Evolutionary conservation across 805 yeast species (phyloP).

Genomic region (Ogataea thermomethanolica): DNA sequence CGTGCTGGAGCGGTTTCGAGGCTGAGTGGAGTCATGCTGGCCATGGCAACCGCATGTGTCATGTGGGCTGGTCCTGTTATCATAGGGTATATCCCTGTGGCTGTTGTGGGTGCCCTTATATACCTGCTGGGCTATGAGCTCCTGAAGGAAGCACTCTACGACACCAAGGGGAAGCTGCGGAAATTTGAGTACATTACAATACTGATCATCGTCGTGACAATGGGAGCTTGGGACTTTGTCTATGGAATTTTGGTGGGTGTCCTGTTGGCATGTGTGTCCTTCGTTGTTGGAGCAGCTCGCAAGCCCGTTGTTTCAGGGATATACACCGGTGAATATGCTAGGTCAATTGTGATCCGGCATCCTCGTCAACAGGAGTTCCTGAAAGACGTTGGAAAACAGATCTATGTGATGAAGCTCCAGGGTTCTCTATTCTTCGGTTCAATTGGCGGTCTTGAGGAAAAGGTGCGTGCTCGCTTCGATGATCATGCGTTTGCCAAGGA

Average conservation of each 20-base stretch:
- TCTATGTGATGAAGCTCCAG: conserved; percentile 78
- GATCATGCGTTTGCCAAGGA: conserved; percentile 43
- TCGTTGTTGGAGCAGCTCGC: conserved; percentile 87
- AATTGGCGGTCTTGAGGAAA: conserved; percentile 83
- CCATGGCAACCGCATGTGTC: conserved; percentile 71
- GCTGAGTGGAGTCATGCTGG: conserved; percentile 85
- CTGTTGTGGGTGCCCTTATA: conserved; percentile 92
- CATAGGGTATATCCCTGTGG: conserved; percentile 92
- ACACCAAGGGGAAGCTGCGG: conserved; percentile 74
- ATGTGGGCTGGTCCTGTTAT: conserved; percentile 88
- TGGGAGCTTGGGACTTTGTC: conserved; percentile 96
- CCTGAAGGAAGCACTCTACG: conserved; percentile 78
- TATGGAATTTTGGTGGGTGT: conserved; percentile 89
- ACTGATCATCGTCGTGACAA: conserved; percentile 78
- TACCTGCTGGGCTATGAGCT: conserved; percentile 89
- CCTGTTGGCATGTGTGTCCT: conserved; percentile 87
- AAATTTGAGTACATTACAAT: conserved; percentile 82
- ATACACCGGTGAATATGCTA: conserved; percentile 82
- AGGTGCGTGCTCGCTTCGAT: conserved; percentile 64
- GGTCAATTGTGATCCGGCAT: conserved; percentile 90
- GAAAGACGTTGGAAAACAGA: conserved; percentile 83
- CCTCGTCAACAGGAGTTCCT: conserved; percentile 84
- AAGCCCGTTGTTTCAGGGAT: conserved; percentile 77
- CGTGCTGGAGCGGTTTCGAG: conserved; percentile 93
- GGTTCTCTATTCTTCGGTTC: conserved; percentile 95